phyloP scores from a whole-genome alignment of 768 basidiomycete species.

The Coprinopsis sp. region DNA sequence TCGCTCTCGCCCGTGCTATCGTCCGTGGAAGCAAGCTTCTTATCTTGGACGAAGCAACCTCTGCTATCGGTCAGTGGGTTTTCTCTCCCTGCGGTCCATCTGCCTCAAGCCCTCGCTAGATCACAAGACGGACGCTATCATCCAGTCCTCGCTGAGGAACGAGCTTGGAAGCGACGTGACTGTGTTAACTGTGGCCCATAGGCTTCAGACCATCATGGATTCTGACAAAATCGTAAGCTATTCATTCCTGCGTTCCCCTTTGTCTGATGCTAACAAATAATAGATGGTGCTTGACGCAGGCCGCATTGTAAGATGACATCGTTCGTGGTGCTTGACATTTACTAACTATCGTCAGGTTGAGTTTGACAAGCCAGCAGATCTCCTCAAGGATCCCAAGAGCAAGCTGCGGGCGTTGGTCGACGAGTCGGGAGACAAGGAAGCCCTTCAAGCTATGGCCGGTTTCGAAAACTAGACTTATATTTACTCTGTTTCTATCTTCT shows the following conservation, averaged over 20 bases:
- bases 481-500: no score
- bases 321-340: background rate
- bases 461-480: background rate
- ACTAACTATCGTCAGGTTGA: conserved; percentile 33
- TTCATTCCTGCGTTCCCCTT: background rate
- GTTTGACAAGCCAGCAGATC: conserved; percentile 45
- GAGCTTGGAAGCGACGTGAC: conserved; percentile 58
- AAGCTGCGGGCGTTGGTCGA: conserved; percentile 52
- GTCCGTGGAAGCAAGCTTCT: conserved; percentile 50
- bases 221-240: conserved; percentile 43
- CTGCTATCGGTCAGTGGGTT: conserved; percentile 33
- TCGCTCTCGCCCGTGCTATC: conserved; percentile 56
- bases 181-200: conserved; percentile 62
- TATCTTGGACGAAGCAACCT: conserved; percentile 53
- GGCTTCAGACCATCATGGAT: conserved; percentile 62
- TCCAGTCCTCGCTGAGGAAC: conserved; percentile 62
- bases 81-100: background rate
- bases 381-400: conserved; percentile 51
- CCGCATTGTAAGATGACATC: conserved; percentile 12
- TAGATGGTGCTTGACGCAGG: conserved; percentile 19
- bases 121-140: conserved; percentile 58
- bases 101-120: conserved; percentile 23
- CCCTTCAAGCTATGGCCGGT: conserved; percentile 41
- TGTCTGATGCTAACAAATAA: background rate
- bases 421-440: conserved; percentile 51